These are phyloP conservation scores for Colletotrichum neosansevieriae DNA, from an alignment of 2,329 filamentous ascomycete genomes.

Conservation along the genomic window DNA sequence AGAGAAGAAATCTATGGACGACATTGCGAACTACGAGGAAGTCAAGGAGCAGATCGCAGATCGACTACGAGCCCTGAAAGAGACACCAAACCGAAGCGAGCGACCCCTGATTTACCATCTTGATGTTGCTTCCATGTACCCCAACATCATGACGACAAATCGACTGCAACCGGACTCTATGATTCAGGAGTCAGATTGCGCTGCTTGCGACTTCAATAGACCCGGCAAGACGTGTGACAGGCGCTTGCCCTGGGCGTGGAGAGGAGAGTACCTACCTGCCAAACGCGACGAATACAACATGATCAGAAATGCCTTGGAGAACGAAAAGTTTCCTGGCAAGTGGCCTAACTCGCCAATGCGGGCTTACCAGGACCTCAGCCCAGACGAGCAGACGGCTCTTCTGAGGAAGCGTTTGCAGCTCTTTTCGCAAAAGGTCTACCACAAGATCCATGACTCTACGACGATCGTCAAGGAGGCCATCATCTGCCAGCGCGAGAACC, in stretches of 20 bases:
- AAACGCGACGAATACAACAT: slow-evolving; percentile 99
- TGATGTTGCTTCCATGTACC: slow-evolving; percentile 99
- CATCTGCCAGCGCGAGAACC: slow-evolving; percentile 97
- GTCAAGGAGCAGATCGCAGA: slow-evolving; percentile 85
- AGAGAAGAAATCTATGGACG: slow-evolving; percentile 84
- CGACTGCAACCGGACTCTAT: slow-evolving; percentile 98
- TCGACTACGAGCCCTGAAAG: slow-evolving; percentile 77
- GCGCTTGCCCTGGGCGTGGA: slow-evolving; percentile 95
- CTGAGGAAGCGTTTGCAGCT: slow-evolving; percentile 89
- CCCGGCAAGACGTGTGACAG: slow-evolving; percentile 98
- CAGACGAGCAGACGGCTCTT: slow-evolving; percentile 84
- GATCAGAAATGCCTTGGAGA: slow-evolving; percentile 91
- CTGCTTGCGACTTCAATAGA: slow-evolving; percentile 97
- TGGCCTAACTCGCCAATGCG: slow-evolving; percentile 76
- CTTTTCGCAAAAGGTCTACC: slow-evolving; percentile 98
- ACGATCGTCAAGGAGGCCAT: slow-evolving; percentile 96
- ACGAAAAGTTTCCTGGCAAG: slow-evolving; percentile 90
- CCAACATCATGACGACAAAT: slow-evolving; percentile 99
- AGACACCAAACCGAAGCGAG: slow-evolving; percentile 86
- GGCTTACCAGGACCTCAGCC: slow-evolving; percentile 82
- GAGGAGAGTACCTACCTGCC: slow-evolving; percentile 95
- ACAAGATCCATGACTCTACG: slow-evolving; percentile 96
- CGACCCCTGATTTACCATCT: slow-evolving; percentile 95
- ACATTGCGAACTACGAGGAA: slow-evolving; percentile 85
- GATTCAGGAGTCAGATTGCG: slow-evolving; percentile 96